phyloP scores from a whole-genome alignment of 495 filamentous ascomycete species.

The Penicillium subrubescens region DNA sequence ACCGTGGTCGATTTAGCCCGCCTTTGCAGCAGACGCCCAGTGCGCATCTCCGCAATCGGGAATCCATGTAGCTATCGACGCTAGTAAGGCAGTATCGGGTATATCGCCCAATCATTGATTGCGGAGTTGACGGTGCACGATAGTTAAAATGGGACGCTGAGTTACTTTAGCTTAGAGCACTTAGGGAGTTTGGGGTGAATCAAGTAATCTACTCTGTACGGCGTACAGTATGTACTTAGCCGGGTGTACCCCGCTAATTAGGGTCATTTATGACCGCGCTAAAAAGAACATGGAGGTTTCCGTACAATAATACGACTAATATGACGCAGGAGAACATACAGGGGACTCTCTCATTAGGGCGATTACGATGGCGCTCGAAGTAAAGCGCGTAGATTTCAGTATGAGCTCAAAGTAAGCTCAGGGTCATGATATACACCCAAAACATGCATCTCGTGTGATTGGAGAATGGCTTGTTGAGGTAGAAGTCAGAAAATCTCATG shows the following conservation, averaged over 20 bases:
- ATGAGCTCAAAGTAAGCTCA: too few relatives aligned
- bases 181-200: too few relatives aligned
- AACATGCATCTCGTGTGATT: too few relatives aligned
- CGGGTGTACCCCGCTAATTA: neutral
- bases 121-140: neutral
- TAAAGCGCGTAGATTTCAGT: too few relatives aligned
- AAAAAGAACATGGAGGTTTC: too few relatives aligned
- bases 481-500: too few relatives aligned
- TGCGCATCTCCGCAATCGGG: neutral
- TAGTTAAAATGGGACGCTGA: neutral
- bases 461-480: too few relatives aligned
- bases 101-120: conserved; percentile 3
- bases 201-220: neutral
- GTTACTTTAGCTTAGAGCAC: neutral
- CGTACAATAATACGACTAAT: neutral
- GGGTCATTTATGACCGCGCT: too few relatives aligned
- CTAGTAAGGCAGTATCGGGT: conserved; percentile 8
- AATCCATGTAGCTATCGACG: neutral
- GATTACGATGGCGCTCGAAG: too few relatives aligned
- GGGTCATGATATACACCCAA: too few relatives aligned
- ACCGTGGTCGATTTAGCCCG: neutral
- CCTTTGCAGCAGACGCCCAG: neutral
- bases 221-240: neutral
- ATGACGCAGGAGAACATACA: too few relatives aligned
- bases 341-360: too few relatives aligned